Base-by-base conservation (phyloP, 441 rosid genomes). In the Croton setiger region DNA sequence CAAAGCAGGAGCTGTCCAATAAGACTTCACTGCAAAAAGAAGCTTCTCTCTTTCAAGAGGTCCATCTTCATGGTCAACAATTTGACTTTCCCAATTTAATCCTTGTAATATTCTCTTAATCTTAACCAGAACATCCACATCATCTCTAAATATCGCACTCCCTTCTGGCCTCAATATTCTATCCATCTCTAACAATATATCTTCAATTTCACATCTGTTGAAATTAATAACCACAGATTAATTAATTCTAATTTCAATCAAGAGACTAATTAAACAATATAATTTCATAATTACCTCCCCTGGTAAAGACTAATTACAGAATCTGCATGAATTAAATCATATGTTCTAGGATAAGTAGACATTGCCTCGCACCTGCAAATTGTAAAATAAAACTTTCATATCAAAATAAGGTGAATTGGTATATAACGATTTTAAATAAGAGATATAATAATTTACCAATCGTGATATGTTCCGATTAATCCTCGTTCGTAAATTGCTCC, bases 281-380 rank as follows among this genome's bases (percentile, higher is more conserved):
- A 9, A 39, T 6, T 39, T 7, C 43, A 4, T 39, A 39, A 5
- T 66, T 66, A 85, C 88, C 86, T 84, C 66, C 72, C 77, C 43
- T 76, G 43, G 67, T 86, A 88, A 57, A 88, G 86, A 53, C 66
- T 80, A 45, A 84, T 76, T 35, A 86, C 64, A 0, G 79, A 79
- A 54, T 77, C 82, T n/a, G 85, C 86, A 82, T 90, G 97, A 56
- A 90, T 85, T 64, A 93, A 79, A 67, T 93, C 97, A 18, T 86
- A 90, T 15, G 96, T 90, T 75, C 97, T 83, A 18, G 96, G 97
- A 80, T 93, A 93, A 17, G 97, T 90, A 13, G 98, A 93, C 92
- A 90, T 87, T 56, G 98, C 97, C 79, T 93, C 97, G 20, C 97
- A 90, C 98, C 98, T 90, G 76, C 54, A 69, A 13, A 7, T 17